Conservation (phyloP, 345 rosid species). For the Heritiera fomes region DNA sequence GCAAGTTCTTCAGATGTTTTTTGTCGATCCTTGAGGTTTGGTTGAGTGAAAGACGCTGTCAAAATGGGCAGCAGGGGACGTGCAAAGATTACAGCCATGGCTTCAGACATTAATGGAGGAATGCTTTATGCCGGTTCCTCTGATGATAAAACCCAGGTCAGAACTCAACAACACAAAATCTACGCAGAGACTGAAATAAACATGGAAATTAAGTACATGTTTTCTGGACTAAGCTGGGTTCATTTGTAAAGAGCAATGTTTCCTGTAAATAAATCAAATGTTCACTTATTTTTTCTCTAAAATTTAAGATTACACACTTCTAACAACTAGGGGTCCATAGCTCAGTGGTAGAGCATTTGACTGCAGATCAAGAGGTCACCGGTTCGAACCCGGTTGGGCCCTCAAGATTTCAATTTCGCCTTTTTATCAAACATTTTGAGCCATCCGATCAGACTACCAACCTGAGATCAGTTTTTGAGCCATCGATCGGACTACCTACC, state of each 20-base stretch:
- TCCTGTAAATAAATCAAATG: no score
- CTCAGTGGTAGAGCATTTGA: slow-evolving; percentile 90
- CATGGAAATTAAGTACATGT: no score
- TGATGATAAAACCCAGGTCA: slow-evolving; percentile 57
- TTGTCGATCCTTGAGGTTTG: slow-evolving; percentile 51
- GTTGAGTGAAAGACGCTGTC: slow-evolving; percentile 45
- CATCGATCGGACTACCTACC: not conserved
- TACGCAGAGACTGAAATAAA: no score
- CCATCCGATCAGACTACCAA: not conserved
- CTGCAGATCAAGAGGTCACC: slow-evolving; percentile 80
- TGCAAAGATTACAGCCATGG: slow-evolving; percentile 42
- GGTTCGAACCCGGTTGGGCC: slow-evolving; percentile 55
- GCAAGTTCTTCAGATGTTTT: slow-evolving; percentile 55
- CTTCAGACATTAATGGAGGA: slow-evolving; percentile 41
- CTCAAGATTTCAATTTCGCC: not conserved
- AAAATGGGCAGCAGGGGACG: slow-evolving; percentile 36
- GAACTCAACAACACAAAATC: not conserved
- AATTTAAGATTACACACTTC: no score
- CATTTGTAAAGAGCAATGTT: no score
- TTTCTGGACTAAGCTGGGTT: no score
- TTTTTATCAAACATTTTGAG: not conserved
- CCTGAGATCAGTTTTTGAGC: no score
- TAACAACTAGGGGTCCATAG: slow-evolving; percentile 49
- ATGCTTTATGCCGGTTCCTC: slow-evolving; percentile 60
- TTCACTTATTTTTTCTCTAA: no score